phyloP scores from a whole-genome alignment of 179 eudicot species.

The Gypsophila paniculata region DNA sequence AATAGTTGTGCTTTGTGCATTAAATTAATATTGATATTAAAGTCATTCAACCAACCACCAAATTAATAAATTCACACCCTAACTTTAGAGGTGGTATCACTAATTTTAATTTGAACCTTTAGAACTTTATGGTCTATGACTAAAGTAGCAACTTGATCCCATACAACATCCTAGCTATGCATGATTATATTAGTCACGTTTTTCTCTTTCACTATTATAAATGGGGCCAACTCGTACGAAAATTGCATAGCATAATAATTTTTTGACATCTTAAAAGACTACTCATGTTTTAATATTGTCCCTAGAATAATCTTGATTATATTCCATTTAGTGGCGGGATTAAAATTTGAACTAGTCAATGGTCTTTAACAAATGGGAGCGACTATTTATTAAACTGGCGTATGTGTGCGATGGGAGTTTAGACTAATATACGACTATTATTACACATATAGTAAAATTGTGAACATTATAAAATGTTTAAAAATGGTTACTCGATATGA shows the following conservation, averaged over 20 bases:
- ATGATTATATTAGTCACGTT: constrained; percentile 25
- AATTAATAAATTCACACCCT: not conserved
- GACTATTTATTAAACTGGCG: no score
- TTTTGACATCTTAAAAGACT: constrained; percentile 3
- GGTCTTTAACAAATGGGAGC: not conserved
- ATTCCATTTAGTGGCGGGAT: not conserved
- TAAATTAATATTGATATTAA: no score
- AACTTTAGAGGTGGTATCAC: not conserved
- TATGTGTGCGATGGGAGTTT: no score
- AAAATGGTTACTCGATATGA: no score
- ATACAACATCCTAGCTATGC: not conserved
- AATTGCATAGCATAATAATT: constrained; percentile 10
- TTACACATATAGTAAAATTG: no score
- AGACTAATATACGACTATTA: no score
- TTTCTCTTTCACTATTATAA: constrained; percentile 12
- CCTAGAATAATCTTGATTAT: not conserved
- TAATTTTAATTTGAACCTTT: not conserved
- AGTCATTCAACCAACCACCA: constrained; percentile 12
- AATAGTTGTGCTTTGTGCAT: no score
- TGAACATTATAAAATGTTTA: no score
- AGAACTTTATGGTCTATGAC: constrained; percentile 8
- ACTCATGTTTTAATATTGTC: constrained; percentile 1
- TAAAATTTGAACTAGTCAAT: constrained; percentile 12
- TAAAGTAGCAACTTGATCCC: not conserved
- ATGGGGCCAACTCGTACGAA: constrained; percentile 19